A percentile compares a stretch with the other conserved stretches of the same genome.
These are phyloP conservation scores for Thielaviopsis ethacetica DNA, from an alignment of 2,329 filamentous ascomycete species.

Conservation along the genomic window DNA sequence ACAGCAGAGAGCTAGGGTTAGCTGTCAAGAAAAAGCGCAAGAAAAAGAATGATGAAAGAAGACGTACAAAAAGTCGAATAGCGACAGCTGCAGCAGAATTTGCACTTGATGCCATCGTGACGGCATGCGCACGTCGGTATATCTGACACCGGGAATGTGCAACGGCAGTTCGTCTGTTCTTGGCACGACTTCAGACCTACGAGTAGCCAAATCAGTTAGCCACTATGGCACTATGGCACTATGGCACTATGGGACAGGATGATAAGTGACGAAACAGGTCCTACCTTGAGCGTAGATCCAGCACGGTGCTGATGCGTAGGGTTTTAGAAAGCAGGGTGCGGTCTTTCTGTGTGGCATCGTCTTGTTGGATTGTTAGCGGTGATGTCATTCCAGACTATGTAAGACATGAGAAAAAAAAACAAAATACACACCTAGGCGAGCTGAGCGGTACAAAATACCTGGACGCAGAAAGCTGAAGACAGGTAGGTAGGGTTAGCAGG, in stretches of 20 bases:
- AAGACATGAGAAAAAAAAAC: background rate
- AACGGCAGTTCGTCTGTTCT: background rate
- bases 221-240: background rate
- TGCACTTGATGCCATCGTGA: constrained; percentile 4
- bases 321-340: constrained; percentile 39
- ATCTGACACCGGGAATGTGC: background rate
- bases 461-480: constrained; percentile 33
- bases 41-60: constrained; percentile 23
- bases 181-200: background rate
- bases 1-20: background rate
- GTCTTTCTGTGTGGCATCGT: constrained; percentile 56
- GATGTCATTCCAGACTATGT: background rate
- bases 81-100: constrained; percentile 8
- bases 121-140: background rate
- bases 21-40: background rate
- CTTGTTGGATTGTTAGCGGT: constrained; percentile 20
- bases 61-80: constrained; percentile 9
- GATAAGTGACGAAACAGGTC: constrained; percentile 5
- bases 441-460: constrained; percentile 51
- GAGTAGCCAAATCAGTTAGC: too few relatives aligned
- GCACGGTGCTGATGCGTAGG: constrained; percentile 51
- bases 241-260: background rate
- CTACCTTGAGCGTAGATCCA: constrained; percentile 66
- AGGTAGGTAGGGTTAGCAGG: constrained; percentile 2
- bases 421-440: constrained; percentile 34